These are phyloP conservation scores for Yamadazyma dendronema DNA, from an alignment of 1,139 yeast species.

Conservation along the genomic window DNA sequence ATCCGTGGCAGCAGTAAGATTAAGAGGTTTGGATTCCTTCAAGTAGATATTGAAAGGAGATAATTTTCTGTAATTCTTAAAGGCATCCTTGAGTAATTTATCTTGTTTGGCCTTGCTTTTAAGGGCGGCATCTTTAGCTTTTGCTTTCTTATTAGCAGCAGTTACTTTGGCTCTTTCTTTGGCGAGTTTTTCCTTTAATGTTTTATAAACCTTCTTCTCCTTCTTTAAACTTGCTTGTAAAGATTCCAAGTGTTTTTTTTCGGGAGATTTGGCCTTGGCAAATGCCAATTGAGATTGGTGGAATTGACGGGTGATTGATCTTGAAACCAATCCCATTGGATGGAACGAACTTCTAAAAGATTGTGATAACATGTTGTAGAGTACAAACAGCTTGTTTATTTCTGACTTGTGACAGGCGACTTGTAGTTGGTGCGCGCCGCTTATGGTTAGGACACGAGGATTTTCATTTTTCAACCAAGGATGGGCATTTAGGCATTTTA, in stretches of 20 bases:
- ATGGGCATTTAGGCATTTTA: no score
- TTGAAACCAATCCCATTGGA: background rate
- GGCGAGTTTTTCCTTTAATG: conserved; percentile 19
- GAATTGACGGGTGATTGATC: background rate
- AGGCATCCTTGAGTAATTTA: conserved; percentile 23
- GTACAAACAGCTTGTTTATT: background rate
- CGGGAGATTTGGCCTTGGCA: background rate
- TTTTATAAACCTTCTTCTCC: conserved; percentile 23
- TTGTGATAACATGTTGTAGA: background rate
- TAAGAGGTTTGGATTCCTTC: conserved; percentile 19
- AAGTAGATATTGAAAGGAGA: conserved; percentile 30
- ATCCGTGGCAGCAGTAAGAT: conserved; percentile 7
- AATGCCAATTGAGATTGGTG: background rate
- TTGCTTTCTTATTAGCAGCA: conserved; percentile 12
- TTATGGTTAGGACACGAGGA: no score
- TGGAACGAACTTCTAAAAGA: background rate
- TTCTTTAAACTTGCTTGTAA: conserved; percentile 19
- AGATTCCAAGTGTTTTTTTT: background rate
- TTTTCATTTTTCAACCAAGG: no score
- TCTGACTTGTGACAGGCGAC: background rate
- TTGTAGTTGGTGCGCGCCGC: no score
- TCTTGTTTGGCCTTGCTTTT: conserved; percentile 18
- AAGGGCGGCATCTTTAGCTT: conserved; percentile 12
- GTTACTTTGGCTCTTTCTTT: conserved; percentile 18
- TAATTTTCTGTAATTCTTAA: conserved; percentile 26